Evolutionary conservation across 2,329 filamentous ascomycete genomes (phyloP), one percentile per base, ranked within the genome.

Genomic region (Thermothelomyces thermophilus): DNA sequence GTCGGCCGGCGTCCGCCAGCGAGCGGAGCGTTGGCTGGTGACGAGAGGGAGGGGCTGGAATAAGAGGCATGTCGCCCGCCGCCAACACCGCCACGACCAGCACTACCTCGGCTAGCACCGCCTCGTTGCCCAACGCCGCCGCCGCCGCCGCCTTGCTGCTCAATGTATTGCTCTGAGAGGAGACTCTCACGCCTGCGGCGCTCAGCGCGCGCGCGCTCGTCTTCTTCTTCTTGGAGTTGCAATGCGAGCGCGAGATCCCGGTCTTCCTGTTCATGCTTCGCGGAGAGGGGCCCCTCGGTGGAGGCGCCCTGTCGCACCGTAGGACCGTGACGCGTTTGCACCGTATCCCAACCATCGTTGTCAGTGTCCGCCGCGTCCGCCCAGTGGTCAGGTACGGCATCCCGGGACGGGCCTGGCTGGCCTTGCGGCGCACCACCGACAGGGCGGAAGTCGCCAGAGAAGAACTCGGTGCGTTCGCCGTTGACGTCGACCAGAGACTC

Each of bases 201-300:
- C 9, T 78, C 76, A 6, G 63, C 59, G n/a, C 79, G 77, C 56
- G 90, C 81, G 13, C 82, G 78, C 60, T 89, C 83, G 56, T 96
- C 89, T 66, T 97, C 91, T 64, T 95, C 90, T 62, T 97, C 93
- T 64, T 97, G 91, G 1, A 96, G 77, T 63, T 97, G 93, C 6
- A 98, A 74, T 0, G 91, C 90, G 3, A 97, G 75, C 0, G 93
- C 93, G 26, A 96, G 70, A 53, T 93, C 87, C 52, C 90, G 82
- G 60, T 96, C 90, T 68, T 96, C 82, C 71, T 94, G 77, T 68
- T 84, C 75, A 56, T 74, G 68, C 55, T 70, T 67, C 16, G 72
- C 69, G 9, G 70, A 73, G 40, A 67, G 53, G 0, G 66, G 62
- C 2, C 60, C 56, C 11, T 63, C 59, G 2, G 62, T 57, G 1